These are phyloP conservation scores for Arthrobotrys entomopaga DNA, from an alignment of 2,329 filamentous ascomycete species.

Conservation along the genomic window DNA sequence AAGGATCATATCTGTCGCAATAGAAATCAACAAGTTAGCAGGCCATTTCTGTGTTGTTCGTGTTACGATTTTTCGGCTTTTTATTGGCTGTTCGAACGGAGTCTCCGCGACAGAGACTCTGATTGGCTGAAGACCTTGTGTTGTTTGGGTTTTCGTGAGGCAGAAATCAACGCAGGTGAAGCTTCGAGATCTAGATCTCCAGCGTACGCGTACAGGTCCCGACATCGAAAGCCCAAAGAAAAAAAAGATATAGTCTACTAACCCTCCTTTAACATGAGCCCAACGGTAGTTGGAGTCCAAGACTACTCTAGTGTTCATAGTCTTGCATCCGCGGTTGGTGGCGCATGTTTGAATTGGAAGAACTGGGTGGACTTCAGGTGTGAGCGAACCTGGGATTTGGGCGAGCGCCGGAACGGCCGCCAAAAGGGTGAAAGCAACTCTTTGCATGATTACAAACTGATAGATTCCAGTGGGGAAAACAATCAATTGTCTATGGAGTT, in stretches of 20 bases:
- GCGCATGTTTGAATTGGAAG: constrained; percentile 69
- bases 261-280: constrained; percentile 63
- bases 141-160: too few species aligned
- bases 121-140: neutral
- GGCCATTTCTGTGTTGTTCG: neutral
- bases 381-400: constrained; percentile 67
- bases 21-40: neutral
- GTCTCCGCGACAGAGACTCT: neutral
- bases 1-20: constrained; percentile 29
- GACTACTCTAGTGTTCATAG: constrained; percentile 66
- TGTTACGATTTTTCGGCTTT: neutral
- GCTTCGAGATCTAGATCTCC: too few species aligned
- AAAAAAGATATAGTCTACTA: neutral
- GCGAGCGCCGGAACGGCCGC: constrained; percentile 61
- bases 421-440: constrained; percentile 18
- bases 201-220: too few species aligned
- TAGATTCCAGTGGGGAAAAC: neutral
- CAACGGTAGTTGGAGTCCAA: constrained; percentile 70
- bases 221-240: too few species aligned
- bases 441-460: constrained; percentile 22
- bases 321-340: constrained; percentile 66
- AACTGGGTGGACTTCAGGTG: constrained; percentile 66
- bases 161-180: too few species aligned
- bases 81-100: neutral
- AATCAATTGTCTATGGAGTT: neutral